These are phyloP conservation scores for Alnus glutinosa DNA, from an alignment of 306 rosid genomes.

Conservation along the genomic window DNA sequence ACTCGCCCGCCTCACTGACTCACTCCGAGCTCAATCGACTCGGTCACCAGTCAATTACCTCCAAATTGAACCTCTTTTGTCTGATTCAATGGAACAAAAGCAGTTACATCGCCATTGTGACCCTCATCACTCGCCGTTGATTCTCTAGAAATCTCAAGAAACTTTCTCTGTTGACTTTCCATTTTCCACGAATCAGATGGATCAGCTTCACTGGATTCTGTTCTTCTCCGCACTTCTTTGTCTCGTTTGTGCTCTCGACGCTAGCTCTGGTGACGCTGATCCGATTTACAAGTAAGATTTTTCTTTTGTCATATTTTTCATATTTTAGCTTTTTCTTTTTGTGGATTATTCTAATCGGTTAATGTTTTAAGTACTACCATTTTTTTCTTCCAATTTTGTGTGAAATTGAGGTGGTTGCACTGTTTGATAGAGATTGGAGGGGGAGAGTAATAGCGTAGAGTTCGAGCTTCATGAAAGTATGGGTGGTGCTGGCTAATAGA, in stretches of 20 bases:
- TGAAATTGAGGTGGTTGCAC: background rate
- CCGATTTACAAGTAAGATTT: slow-evolving; percentile 64
- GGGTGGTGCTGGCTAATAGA: background rate
- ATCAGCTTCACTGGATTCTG: slow-evolving; percentile 44
- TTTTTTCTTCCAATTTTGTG: background rate
- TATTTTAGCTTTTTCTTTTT: background rate
- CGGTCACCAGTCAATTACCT: slow-evolving; percentile 28
- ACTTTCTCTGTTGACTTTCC: slow-evolving; percentile 46
- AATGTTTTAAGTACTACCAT: background rate
- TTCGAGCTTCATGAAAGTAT: background rate
- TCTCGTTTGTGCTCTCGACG: slow-evolving; percentile 42
- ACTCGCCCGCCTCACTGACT: slow-evolving; percentile 37
- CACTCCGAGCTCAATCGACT: slow-evolving; percentile 15
- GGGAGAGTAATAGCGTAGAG: background rate
- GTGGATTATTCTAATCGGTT: background rate
- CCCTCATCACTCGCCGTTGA: slow-evolving; percentile 38
- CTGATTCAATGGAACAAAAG: slow-evolving; percentile 27
- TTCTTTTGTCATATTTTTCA: background rate
- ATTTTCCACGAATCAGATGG: slow-evolving; percentile 50
- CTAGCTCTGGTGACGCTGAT: slow-evolving; percentile 78
- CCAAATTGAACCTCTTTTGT: background rate
- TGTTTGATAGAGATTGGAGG: slow-evolving; percentile 3
- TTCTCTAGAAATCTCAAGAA: slow-evolving; percentile 28
- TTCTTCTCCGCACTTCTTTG: slow-evolving; percentile 32
- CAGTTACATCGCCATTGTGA: slow-evolving; percentile 31